These are phyloP conservation scores for Clavispora fructus DNA, from an alignment of 805 yeast species.

Conservation along the genomic window DNA sequence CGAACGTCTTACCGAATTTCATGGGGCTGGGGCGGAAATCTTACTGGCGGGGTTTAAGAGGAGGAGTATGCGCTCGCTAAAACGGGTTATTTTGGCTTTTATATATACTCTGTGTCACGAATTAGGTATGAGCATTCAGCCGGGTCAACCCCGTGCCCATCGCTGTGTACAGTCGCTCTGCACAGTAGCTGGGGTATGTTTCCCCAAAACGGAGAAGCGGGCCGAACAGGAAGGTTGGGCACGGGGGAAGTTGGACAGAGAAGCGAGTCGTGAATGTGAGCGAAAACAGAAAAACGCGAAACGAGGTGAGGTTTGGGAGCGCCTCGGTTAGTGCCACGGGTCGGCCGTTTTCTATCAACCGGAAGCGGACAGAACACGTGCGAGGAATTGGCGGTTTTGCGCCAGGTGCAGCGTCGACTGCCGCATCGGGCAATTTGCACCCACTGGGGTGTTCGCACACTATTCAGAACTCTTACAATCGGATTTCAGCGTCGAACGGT, in stretches of 20 bases:
- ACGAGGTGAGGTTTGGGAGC: background rate
- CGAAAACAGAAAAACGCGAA: background rate
- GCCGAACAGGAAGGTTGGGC: background rate
- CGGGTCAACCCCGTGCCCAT: background rate
- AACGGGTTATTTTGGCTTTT: background rate
- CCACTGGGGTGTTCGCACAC: too few species aligned
- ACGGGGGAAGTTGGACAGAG: too few species aligned
- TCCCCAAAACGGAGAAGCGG: background rate
- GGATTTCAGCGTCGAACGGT: too few species aligned
- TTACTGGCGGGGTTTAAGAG: background rate
- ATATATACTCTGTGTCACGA: background rate
- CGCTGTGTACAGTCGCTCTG: background rate
- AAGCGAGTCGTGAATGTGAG: background rate
- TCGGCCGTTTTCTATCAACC: background rate
- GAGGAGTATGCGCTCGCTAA: background rate
- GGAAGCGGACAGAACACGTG: background rate
- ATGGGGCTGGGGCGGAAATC: constrained; percentile 22
- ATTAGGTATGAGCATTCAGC: background rate
- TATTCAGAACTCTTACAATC: too few species aligned
- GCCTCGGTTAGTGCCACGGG: background rate
- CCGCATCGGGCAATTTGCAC: background rate
- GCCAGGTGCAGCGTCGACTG: background rate
- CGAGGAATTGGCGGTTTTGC: background rate
- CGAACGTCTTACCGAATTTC: constrained; percentile 79
- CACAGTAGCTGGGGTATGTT: background rate